phyloP scores from a whole-genome alignment of 2,329 filamentous ascomycete species.

The Phialophora chinensis region DNA sequence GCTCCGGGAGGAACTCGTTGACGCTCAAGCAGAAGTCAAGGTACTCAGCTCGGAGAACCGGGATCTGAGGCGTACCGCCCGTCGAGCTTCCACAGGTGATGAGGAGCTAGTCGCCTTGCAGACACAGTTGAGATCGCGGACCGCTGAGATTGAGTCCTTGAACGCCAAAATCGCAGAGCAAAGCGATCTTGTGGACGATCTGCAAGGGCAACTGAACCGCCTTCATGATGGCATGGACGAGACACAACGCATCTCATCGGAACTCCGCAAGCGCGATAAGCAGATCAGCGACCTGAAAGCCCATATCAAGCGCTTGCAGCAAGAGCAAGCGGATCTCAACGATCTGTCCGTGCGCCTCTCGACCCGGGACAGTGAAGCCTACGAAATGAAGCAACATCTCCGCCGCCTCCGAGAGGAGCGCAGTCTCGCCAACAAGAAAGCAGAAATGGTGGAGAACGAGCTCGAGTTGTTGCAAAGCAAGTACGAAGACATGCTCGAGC shows the following conservation, averaged over 20 bases:
- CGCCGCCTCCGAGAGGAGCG: conserved; percentile 63
- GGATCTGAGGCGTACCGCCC: conserved; percentile 59
- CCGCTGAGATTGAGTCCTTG: conserved; percentile 66
- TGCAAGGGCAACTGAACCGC: conserved; percentile 55
- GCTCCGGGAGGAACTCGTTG: conserved; percentile 66
- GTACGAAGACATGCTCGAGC: conserved; percentile 66
- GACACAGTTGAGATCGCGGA: conserved; percentile 54
- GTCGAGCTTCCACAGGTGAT: conserved; percentile 52
- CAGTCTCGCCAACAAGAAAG: conserved; percentile 48
- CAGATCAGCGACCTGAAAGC: conserved; percentile 61
- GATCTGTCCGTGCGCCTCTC: conserved; percentile 73
- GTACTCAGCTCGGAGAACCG: conserved; percentile 60
- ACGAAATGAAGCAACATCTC: conserved; percentile 63
- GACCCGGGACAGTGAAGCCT: conserved; percentile 71
- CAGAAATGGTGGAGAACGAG: conserved; percentile 49
- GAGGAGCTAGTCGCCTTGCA: conserved; percentile 53
- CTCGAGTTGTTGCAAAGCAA: conserved; percentile 61
- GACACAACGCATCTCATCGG: conserved; percentile 70
- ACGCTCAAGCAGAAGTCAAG: conserved; percentile 64
- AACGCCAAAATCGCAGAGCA: conserved; percentile 74
- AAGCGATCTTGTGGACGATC: conserved; percentile 66
- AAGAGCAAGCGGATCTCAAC: conserved; percentile 51
- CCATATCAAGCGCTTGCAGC: conserved; percentile 68
- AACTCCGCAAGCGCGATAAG: conserved; percentile 71
- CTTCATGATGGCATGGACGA: conserved; percentile 62